phyloP scores from a whole-genome alignment of 805 yeast species.

The Metschnikowia lunata region DNA sequence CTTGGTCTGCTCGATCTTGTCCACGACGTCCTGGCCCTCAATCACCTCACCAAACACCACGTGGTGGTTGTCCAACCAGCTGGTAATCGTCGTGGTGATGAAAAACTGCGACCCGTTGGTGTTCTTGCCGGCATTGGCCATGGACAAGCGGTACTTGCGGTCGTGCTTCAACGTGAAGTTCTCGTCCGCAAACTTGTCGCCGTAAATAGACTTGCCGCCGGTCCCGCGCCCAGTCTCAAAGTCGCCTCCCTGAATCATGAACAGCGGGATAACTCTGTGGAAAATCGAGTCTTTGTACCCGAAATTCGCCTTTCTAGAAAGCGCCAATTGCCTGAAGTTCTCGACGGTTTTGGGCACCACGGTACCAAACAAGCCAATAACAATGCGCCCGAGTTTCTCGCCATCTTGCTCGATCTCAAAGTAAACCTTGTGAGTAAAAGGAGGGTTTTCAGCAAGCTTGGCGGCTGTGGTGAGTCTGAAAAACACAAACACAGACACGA shows the following conservation, averaged over 20 bases:
- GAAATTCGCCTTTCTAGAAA: slow-evolving; percentile 54
- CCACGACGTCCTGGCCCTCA: slow-evolving; percentile 83
- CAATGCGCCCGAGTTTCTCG: slow-evolving; percentile 70
- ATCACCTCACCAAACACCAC: slow-evolving; percentile 96
- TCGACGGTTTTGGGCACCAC: slow-evolving; percentile 85
- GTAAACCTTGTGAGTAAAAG: slow-evolving; percentile 73
- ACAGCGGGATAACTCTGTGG: slow-evolving; percentile 68
- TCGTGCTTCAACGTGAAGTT: slow-evolving; percentile 65
- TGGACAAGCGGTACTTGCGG: slow-evolving; percentile 63
- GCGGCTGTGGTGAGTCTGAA: slow-evolving; percentile 11
- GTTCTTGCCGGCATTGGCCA: slow-evolving; percentile 77
- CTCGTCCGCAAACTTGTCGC: slow-evolving; percentile 71
- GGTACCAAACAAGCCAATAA: slow-evolving; percentile 82
- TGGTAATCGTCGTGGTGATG: slow-evolving; percentile 85
- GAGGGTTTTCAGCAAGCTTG: slow-evolving; percentile 41
- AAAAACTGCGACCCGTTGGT: slow-evolving; percentile 93
- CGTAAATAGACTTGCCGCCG: slow-evolving; percentile 82
- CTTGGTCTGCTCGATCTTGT: slow-evolving; percentile 66
- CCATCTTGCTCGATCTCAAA: slow-evolving; percentile 85
- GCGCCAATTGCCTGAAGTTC: slow-evolving; percentile 76
- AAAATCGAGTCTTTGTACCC: slow-evolving; percentile 62
- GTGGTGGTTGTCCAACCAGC: slow-evolving; percentile 91
- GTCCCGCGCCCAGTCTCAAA: slow-evolving; percentile 65
- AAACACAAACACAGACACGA: slow-evolving; percentile 12
- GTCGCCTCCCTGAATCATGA: slow-evolving; percentile 89